phyloP scores from a whole-genome alignment of 2,329 filamentous ascomycete genomes.

The Geosmithia putterillii region DNA sequence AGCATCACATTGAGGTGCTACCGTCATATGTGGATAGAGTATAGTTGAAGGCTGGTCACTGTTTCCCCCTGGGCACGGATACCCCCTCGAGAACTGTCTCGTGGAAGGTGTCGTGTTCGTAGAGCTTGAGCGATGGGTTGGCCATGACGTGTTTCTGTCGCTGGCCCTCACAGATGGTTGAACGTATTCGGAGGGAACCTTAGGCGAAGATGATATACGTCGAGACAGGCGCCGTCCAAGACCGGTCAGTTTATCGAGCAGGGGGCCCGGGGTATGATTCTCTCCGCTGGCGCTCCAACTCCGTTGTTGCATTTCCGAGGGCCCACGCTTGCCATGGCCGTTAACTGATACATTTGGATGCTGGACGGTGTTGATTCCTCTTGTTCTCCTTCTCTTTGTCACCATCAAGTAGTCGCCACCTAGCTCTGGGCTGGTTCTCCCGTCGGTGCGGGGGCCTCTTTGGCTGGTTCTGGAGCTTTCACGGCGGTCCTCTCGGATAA shows the following conservation, averaged over 20 bases:
- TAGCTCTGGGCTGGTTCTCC: background rate
- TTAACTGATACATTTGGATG: too few relatives aligned
- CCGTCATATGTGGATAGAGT: constrained; percentile 6
- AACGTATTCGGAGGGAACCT: background rate
- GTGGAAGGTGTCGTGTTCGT: background rate
- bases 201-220: background rate
- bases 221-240: background rate
- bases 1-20: constrained; percentile 3
- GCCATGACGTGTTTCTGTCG: background rate
- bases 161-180: background rate
- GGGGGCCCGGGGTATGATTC: background rate
- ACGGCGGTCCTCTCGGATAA: background rate
- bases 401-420: background rate
- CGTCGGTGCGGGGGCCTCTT: background rate
- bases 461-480: background rate
- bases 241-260: background rate
- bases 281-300: too few relatives aligned
- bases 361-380: too few relatives aligned
- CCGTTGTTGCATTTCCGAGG: too few relatives aligned
- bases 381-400: background rate
- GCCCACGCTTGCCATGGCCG: background rate
- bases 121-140: background rate
- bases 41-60: constrained; percentile 1
- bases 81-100: background rate
- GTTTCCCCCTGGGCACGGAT: background rate